Base-by-base conservation (phyloP, 345 rosid species). In the Ceriops tagal region DNA sequence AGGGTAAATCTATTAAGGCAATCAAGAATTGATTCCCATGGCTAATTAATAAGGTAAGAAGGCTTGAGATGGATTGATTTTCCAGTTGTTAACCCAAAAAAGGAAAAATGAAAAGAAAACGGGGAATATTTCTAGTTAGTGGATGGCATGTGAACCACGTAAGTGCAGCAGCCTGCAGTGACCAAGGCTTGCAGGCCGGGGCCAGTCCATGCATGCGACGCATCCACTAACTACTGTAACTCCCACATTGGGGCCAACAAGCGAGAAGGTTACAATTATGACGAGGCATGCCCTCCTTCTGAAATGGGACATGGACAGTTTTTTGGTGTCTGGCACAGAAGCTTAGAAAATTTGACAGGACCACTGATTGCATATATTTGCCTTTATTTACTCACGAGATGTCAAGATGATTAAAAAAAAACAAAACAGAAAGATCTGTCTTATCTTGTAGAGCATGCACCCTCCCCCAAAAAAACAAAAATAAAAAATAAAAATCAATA, bases 171-270 rank as follows among this genome's bases (percentile, higher is more conserved):
- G 24, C 26, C 58, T n/a, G 58, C 24, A 11, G 24, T 53, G 58
- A 20, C 58, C 26, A 53, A 53, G 24, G 24, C 58, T n/a, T 53
- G 26, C 10, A 53, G 58, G 58, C 58, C 26, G 4, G 26, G 58
- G 26, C 26, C 57, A n/a, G 24, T 0, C 57, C 57, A 53, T 7
- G 3, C 57, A 11, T 3, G 6, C 7, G 58, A n/a, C 11, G 58
- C 37, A 34, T 34, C 58, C 58, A 53, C 10, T n/a, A 53, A 53
- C 58, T n/a, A n/a, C n/a, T 53, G 58, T 53, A 53, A 53, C 58
- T 24, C 24, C 58, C 58, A 53, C 58, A 8, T 6, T 0, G 4
- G n/a, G 10, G n/a, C 58, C 26, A n/a, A 53, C 58, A n/a, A 53
- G n/a, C 58, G 26, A n/a, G 58, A 53, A n/a, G 58, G 58, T 53